Evolutionary conservation across 805 yeast species (phyloP).

Genomic region (Tetrapisispora namnaoensis): DNA sequence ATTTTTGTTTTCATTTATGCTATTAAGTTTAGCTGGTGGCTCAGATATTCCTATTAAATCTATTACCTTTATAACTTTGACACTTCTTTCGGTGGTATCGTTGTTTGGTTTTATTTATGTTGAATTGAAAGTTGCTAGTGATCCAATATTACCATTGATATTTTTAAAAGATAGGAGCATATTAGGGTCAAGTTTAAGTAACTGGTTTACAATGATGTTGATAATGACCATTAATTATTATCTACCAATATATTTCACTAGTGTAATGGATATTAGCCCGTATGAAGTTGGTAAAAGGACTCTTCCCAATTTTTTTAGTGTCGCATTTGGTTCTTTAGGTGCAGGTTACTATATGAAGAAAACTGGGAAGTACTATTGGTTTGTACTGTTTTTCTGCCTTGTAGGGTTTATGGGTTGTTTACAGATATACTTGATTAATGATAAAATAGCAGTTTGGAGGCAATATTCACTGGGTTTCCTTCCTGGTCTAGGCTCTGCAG

Average conservation of each 20-base stretch:
- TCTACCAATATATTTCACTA: slow-evolving; percentile 50
- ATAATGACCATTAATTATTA: slow-evolving; percentile 41
- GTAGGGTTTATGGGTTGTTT: slow-evolving; percentile 1
- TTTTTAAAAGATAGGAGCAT: slow-evolving; percentile 50
- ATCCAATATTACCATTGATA: slow-evolving; percentile 54
- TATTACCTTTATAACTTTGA: slow-evolving; percentile 14
- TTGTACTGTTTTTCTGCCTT: slow-evolving; percentile 27
- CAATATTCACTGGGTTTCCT: slow-evolving; percentile 37
- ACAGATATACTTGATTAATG: slow-evolving; percentile 14
- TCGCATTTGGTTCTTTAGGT: slow-evolving; percentile 50
- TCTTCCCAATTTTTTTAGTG: slow-evolving; percentile 51
- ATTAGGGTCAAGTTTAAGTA: slow-evolving; percentile 41
- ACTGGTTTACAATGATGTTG: slow-evolving; percentile 33
- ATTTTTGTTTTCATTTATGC: slow-evolving; percentile 36
- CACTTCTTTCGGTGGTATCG: slow-evolving; percentile 20
- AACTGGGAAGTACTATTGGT: slow-evolving; percentile 49
- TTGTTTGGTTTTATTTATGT: slow-evolving; percentile 35
- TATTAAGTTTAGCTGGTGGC: slow-evolving; percentile 47
- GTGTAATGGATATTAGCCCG: slow-evolving; percentile 45
- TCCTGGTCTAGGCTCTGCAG: slow-evolving; percentile 48
- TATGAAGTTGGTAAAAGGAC: slow-evolving; percentile 50
- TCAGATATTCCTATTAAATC: slow-evolving; percentile 35
- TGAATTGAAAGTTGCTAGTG: slow-evolving; percentile 36
- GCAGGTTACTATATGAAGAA: slow-evolving; percentile 56
- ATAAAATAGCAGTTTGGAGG: slow-evolving; percentile 30